A percentile compares a stretch with the other conserved stretches of the same genome.
These are phyloP conservation scores for Phytophthora macrochlamydospora DNA, from an alignment of 352 stramenopile species.

Conservation along the genomic window DNA sequence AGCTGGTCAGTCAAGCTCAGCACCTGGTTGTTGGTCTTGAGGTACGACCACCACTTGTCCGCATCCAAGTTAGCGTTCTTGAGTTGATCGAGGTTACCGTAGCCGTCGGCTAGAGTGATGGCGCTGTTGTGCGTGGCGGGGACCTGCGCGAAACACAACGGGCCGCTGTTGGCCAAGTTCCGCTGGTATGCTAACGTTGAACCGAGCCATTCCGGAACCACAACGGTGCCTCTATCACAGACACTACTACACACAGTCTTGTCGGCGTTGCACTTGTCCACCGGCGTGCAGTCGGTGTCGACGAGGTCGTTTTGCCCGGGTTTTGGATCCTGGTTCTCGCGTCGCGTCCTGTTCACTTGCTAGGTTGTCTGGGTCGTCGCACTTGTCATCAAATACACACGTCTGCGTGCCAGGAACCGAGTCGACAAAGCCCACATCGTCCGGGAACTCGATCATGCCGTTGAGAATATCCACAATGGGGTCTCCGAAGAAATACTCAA, in stretches of 20 bases:
- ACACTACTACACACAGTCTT: conserved; percentile 53
- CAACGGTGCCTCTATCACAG: conserved; percentile 46
- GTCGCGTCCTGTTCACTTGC: conserved; percentile 26
- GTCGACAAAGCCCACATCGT: conserved; percentile 40
- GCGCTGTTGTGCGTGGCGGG: conserved; percentile 71
- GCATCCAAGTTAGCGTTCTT: conserved; percentile 52
- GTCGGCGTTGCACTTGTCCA: conserved; percentile 46
- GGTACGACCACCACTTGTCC: conserved; percentile 54
- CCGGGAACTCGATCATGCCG: conserved; percentile 50
- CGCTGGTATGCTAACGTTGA: conserved; percentile 54
- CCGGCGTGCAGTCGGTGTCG: conserved; percentile 43
- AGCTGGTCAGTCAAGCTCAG: conserved; percentile 71
- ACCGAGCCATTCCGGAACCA: conserved; percentile 45
- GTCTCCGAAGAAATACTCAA: conserved; percentile 42
- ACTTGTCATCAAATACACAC: conserved; percentile 51
- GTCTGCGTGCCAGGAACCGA: conserved; percentile 34
- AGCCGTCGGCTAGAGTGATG: conserved; percentile 67
- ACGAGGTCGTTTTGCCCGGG: conserved; percentile 49
- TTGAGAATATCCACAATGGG: conserved; percentile 44
- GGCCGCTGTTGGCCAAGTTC: conserved; percentile 45
- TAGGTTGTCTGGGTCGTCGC: conserved; percentile 40
- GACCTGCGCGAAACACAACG: conserved; percentile 61
- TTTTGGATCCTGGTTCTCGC: conserved; percentile 37
- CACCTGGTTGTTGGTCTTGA: conserved; percentile 76
- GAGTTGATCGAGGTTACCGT: conserved; percentile 69